phyloP scores from a whole-genome alignment of 352 stramenopile genomes.

The Albugo candida region DNA sequence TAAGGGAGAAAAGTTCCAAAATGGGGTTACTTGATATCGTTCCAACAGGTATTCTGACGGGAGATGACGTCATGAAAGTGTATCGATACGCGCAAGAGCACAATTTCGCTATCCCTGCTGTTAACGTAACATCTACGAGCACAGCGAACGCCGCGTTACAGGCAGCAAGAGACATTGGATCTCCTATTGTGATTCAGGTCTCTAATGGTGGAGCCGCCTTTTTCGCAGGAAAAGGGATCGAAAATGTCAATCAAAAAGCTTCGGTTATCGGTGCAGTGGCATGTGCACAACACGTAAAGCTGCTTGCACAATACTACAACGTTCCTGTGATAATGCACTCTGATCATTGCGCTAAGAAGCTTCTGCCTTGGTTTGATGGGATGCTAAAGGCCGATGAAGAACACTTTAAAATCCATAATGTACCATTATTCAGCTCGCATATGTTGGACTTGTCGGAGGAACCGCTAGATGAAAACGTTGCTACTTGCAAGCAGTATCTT shows the following conservation, averaged over 20 bases:
- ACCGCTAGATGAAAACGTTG: conserved; percentile 95
- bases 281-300: conserved; percentile 89
- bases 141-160: conserved; percentile 95
- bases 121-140: conserved; percentile 93
- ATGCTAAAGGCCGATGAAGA: conserved; percentile 90
- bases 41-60: conserved; percentile 71
- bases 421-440: conserved; percentile 94
- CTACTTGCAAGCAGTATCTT: conserved; percentile 95
- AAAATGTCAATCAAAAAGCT: conserved; percentile 87
- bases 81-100: conserved; percentile 87
- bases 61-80: conserved; percentile 75
- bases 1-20: conserved; percentile 8
- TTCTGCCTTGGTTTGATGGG: conserved; percentile 96
- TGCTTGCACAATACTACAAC: conserved; percentile 92
- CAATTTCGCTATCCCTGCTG: conserved; percentile 93
- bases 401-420: conserved; percentile 88
- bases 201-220: conserved; percentile 95
- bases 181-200: conserved; percentile 95
- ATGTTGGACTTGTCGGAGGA: conserved; percentile 99
- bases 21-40: conserved; percentile 77
- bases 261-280: conserved; percentile 69
- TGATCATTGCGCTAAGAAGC: conserved; percentile 97
- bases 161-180: conserved; percentile 90
- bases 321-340: conserved; percentile 96
- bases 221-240: conserved; percentile 91